Evolutionary conservation across 1,139 yeast species (phyloP), one percentile per base, ranked within the genome.

Genomic region (Entelexis paramagnoliae): DNA sequence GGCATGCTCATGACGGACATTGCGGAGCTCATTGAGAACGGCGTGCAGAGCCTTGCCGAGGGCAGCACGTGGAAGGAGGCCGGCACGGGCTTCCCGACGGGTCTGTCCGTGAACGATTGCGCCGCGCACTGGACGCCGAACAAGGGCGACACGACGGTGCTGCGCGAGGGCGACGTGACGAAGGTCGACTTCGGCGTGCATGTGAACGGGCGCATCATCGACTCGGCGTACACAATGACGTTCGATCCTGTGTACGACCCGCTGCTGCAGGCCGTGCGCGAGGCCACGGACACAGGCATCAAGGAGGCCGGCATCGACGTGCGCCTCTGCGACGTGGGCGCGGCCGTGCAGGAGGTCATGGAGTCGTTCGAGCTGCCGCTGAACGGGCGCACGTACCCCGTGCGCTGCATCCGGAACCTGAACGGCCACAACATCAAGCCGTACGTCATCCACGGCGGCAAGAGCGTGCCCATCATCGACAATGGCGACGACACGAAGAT

Each of bases 81-180:
- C 13, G 99, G 99, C 41, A 79, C 89, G 62, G 99, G 97, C 2
- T 91, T 91, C 74, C 99, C 99, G 43, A 88, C 97, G 11, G 99
- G 99, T 52, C 76, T 93, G 49, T 86, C 96, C 0, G 70, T 89
- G 58, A 93, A 91, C 69, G 86, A 89, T 65, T 83, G 88, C 62
- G 99, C 99, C 30, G 98, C 98, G 0, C 99, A 93, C 67, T 91
- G 88, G 68, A 89, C 97, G 0, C 99, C 99, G 19, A 91, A 91
- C 68, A 82, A 94, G 17, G 96, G 96, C 19, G 98, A 93, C 68
- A 86, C 80, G 62, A 76, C 84, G 10, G 83, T 83, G 1, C 72
- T 91, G 60, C 73, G 76, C 54, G 79, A 86, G 62, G 94, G 85
- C 58, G 98, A 91, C 68, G 96, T 91, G 48, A 80, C 91, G 88